phyloP scores from a whole-genome alignment of 1,139 yeast genomes.

The Debaryomycetaceae sp. region DNA sequence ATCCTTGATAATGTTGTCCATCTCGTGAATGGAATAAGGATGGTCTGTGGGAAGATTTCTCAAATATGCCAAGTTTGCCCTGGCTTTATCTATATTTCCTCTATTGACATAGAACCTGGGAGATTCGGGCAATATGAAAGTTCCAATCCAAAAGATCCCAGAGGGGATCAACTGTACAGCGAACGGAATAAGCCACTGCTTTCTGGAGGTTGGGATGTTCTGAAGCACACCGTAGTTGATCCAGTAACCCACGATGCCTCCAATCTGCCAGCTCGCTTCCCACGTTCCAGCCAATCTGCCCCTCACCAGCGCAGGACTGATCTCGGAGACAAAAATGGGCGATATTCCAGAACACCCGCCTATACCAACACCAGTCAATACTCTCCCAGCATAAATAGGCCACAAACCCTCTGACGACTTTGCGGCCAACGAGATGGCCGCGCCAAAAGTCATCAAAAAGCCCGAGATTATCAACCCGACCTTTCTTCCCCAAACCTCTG shows the following conservation, averaged over 20 bases:
- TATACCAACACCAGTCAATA: constrained; percentile 32
- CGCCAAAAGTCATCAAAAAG: constrained; percentile 40
- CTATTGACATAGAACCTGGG: constrained; percentile 44
- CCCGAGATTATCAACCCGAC: constrained; percentile 26
- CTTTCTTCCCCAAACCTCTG: constrained; percentile 24
- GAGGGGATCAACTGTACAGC: constrained; percentile 43
- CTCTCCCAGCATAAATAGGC: constrained; percentile 35
- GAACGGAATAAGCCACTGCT: constrained; percentile 37
- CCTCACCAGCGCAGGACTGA: constrained; percentile 27
- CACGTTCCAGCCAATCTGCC: constrained; percentile 45
- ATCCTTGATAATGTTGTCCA: constrained; percentile 20
- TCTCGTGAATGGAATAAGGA: constrained; percentile 24
- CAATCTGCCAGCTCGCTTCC: constrained; percentile 51
- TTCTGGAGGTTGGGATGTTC: constrained; percentile 14
- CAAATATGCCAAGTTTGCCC: constrained; percentile 24
- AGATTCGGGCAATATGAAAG: constrained; percentile 40
- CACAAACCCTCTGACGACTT: constrained; percentile 22
- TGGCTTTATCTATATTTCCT: constrained; percentile 36
- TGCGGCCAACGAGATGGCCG: constrained; percentile 31
- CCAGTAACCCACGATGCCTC: constrained; percentile 46
- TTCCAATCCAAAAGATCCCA: constrained; percentile 37
- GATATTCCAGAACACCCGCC: constrained; percentile 34
- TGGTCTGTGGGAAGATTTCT: constrained; percentile 21
- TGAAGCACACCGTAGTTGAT: constrained; percentile 35
- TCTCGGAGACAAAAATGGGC: constrained; percentile 31